Base-by-base conservation (phyloP, 345 rosid species). In the Turritis glabra region DNA sequence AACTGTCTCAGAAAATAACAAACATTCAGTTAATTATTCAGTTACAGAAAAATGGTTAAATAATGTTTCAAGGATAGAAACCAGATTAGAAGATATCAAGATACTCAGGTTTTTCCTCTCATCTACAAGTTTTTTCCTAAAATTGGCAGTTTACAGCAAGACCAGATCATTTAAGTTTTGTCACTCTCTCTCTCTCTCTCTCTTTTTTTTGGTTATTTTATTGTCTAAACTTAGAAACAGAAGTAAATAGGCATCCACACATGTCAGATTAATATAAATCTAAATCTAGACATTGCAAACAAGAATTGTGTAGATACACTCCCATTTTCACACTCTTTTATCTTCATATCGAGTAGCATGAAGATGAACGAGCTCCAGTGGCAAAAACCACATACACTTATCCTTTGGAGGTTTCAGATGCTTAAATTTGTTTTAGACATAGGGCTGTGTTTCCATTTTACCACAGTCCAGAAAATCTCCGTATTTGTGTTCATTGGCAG, bases 21-120 rank as follows among this genome's bases (percentile, higher is more conserved):
- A 15, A 40, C 11, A 51, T 8, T 62, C 23, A 46, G 38, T 47
- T 47, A 35, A 18, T 5, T 51, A 18, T 10, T 50, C 6, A 17
- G 54, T 72, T 51, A 72, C 23, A 58, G 19, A 14, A n/a, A 6
- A 14, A 53, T 13, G 15, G 30, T 27, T 48, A 21, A 18, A 61
- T 26, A 30, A 26, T 18, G 22, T 18, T 18, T 4, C 17, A 17
- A 19, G 62, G 55, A 63, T 54, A 4, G 27, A 32, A 73, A 22
- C 22, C 23, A 22, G 71, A 73, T 73, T 43, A 64, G 48, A 73
- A 43, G 38, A 52, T 41, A 64, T 18, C 7, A 5, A 22, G 10
- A 53, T 10, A 54, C 37, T 25, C 10, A 11, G 0, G 7, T 30
- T 60, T 38, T 26, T 38, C 2, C 29, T 51, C 61, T 19, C 23